These are phyloP conservation scores for Fusarium brevicatenulatum DNA, from an alignment of 2,329 filamentous ascomycete genomes.

Conservation along the genomic window DNA sequence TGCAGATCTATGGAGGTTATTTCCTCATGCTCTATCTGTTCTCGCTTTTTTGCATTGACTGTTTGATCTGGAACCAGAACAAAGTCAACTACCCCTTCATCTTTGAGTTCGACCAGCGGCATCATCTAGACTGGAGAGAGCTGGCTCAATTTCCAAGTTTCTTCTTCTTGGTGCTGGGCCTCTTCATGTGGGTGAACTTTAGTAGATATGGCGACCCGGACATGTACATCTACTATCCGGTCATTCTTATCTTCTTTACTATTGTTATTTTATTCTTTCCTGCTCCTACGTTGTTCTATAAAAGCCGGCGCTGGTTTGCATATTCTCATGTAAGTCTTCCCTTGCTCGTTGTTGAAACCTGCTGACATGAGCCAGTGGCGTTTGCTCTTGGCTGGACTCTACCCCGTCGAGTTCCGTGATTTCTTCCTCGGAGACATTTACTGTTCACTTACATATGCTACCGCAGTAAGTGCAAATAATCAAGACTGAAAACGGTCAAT, in stretches of 20 bases:
- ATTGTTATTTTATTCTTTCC: slow-evolving; percentile 79
- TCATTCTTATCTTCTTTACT: slow-evolving; percentile 78
- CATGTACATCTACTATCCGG: slow-evolving; percentile 87
- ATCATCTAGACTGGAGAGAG: slow-evolving; percentile 90
- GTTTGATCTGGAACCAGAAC: slow-evolving; percentile 80
- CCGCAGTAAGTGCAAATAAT: slow-evolving; percentile 70
- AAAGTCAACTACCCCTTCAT: slow-evolving; percentile 98
- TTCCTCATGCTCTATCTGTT: slow-evolving; percentile 86
- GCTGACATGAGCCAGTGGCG: slow-evolving; percentile 71
- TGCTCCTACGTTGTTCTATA: slow-evolving; percentile 76
- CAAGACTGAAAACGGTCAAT: neutral
- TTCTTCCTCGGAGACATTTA: slow-evolving; percentile 99
- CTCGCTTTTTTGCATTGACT: slow-evolving; percentile 85
- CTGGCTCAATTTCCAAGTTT: slow-evolving; percentile 87
- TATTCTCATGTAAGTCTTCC: slow-evolving; percentile 79
- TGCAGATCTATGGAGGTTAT: slow-evolving; percentile 94
- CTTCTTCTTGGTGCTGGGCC: slow-evolving; percentile 79
- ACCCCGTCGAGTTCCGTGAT: slow-evolving; percentile 95
- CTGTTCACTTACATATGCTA: slow-evolving; percentile 91
- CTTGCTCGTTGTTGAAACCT: rapidly evolving
- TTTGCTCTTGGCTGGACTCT: slow-evolving; percentile 83
- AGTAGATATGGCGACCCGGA: slow-evolving; percentile 69
- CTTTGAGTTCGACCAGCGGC: slow-evolving; percentile 92
- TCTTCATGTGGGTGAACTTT: slow-evolving; percentile 93
- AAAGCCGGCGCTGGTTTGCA: slow-evolving; percentile 84